A percentile compares a stretch with the other conserved stretches of the same genome.
Conservation (phyloP, 129 eudicot species). For the Lactuca saligna region DNA sequence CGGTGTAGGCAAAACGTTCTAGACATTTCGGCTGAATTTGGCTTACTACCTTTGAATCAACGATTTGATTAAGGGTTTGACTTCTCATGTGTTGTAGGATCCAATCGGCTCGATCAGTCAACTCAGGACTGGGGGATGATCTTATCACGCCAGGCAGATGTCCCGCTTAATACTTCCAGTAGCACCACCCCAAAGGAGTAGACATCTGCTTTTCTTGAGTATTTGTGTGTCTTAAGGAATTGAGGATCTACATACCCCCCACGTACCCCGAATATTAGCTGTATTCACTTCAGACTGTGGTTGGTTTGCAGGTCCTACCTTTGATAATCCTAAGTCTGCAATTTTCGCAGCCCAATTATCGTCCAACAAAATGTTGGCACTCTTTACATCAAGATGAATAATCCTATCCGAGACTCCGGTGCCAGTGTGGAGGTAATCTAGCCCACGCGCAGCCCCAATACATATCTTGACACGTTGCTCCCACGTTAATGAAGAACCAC, state of each 20-base stretch:
- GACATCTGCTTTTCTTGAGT: conserved; percentile 15
- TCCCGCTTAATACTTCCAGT: not conserved
- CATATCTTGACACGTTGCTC: conserved; percentile 8
- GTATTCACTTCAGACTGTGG: not conserved
- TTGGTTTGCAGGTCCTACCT: conserved; percentile 6
- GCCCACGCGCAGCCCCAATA: conserved; percentile 17
- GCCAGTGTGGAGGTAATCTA: conserved; percentile 17
- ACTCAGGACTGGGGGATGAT: not conserved
- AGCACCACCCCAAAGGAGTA: conserved; percentile 16
- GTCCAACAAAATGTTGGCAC: conserved; percentile 8
- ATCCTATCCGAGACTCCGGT: conserved; percentile 2
- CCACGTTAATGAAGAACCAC: conserved; percentile 3
- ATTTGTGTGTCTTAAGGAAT: not conserved
- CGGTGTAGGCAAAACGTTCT: conserved; percentile 7
- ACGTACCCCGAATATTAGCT: not conserved
- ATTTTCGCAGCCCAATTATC: conserved; percentile 9
- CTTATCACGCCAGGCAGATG: not conserved
- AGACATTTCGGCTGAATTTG: conserved; percentile 20
- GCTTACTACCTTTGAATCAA: conserved; percentile 20
- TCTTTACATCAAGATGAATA: conserved; percentile 18
- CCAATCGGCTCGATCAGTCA: conserved; percentile 8
- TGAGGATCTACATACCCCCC: conserved; percentile 14
- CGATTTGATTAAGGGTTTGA: not conserved
- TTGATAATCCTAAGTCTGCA: conserved; percentile 8
- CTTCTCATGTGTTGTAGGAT: conserved; percentile 5